Evolutionary conservation across 768 basidiomycete genomes (phyloP).

Genomic region (Trametes gibbosa): DNA sequence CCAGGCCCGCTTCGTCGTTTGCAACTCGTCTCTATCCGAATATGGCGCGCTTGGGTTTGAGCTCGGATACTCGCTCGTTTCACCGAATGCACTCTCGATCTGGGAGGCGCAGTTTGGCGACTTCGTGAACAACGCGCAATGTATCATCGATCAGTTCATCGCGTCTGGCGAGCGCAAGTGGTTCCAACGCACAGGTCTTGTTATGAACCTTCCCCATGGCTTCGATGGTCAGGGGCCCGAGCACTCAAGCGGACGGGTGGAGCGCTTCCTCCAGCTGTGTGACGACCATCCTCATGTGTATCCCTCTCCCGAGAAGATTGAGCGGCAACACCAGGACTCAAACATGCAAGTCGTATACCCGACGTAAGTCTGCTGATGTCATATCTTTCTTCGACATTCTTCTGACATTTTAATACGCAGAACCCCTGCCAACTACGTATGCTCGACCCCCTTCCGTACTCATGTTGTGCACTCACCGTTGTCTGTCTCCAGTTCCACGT

Average conservation of each 20-base stretch:
- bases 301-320: slow-evolving; percentile 85
- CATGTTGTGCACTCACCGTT: slow-evolving; percentile 11
- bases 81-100: slow-evolving; percentile 86
- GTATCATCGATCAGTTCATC: slow-evolving; percentile 98
- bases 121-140: slow-evolving; percentile 96
- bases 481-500: slow-evolving; percentile 73
- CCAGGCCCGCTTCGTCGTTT: slow-evolving; percentile 92
- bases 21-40: slow-evolving; percentile 97
- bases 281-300: slow-evolving; percentile 94
- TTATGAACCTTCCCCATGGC: slow-evolving; percentile 88
- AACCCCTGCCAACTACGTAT: slow-evolving; percentile 90
- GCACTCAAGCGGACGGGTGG: slow-evolving; percentile 93
- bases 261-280: slow-evolving; percentile 96
- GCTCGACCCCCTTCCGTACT: slow-evolving; percentile 21
- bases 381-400: not conserved
- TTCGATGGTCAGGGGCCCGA: slow-evolving; percentile 99
- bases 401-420: slow-evolving; percentile 33
- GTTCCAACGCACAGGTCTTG: slow-evolving; percentile 90
- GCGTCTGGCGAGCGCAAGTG: slow-evolving; percentile 97
- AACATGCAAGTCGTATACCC: slow-evolving; percentile 99
- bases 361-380: slow-evolving; percentile 53
- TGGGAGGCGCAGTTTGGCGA: slow-evolving; percentile 99
- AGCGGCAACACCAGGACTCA: slow-evolving; percentile 96
- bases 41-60: slow-evolving; percentile 95
- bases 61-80: slow-evolving; percentile 97